A percentile compares a stretch with the other conserved stretches of the same genome.
phyloP scores from a whole-genome alignment of 148 eudicot species.

The Mesembryanthemum crystallinum region DNA sequence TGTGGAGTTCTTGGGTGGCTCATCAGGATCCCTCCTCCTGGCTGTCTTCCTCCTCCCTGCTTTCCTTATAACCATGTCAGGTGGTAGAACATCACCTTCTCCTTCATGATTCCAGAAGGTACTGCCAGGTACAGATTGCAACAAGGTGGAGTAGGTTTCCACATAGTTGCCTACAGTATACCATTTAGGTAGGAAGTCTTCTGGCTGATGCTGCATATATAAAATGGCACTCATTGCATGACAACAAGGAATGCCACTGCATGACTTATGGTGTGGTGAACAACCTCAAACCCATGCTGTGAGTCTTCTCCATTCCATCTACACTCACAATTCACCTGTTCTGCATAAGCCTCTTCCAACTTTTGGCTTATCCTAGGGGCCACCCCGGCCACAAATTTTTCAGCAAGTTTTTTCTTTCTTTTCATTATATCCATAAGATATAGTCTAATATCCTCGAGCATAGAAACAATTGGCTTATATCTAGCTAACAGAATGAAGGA shows the following conservation, averaged over 20 bases:
- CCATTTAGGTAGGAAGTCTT: not conserved
- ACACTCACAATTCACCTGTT: not conserved
- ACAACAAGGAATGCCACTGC: not conserved
- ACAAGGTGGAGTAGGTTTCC: not conserved
- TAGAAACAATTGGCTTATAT: not conserved
- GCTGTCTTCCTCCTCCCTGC: not conserved
- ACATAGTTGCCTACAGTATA: not conserved
- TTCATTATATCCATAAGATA: not conserved
- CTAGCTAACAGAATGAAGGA: not conserved
- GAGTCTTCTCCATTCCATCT: not conserved
- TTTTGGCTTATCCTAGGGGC: not conserved
- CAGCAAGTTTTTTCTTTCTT: not conserved
- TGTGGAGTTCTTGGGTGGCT: not conserved
- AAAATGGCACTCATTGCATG: not conserved
- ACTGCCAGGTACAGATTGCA: not conserved
- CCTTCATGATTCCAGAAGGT: not conserved
- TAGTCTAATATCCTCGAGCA: not conserved
- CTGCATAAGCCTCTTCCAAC: not conserved
- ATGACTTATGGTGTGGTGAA: not conserved
- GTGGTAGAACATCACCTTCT: not conserved
- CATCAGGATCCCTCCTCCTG: not conserved
- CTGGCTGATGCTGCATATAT: not conserved
- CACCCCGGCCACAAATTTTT: not conserved
- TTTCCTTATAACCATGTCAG: not conserved
- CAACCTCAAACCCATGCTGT: not conserved